These are phyloP conservation scores for Comarum palustre DNA, from an alignment of 306 rosid species.

Conservation along the genomic window DNA sequence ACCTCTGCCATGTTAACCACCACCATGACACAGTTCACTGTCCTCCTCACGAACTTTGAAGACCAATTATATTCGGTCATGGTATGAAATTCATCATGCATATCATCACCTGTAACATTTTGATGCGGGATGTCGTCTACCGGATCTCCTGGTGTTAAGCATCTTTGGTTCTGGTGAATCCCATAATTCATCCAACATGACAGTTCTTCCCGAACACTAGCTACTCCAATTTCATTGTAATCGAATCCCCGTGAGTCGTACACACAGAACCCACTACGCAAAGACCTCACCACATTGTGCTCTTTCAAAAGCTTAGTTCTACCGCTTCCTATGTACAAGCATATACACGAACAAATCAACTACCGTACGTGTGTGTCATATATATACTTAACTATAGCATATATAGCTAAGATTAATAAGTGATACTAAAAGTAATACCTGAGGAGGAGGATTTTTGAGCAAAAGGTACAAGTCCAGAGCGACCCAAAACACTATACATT, in stretches of 20 bases:
- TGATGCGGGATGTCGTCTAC: background rate
- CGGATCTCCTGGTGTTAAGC: slow-evolving; percentile 26
- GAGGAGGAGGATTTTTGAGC: slow-evolving; percentile 32
- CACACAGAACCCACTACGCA: slow-evolving; percentile 39
- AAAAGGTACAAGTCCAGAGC: slow-evolving; percentile 42
- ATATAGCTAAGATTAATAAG: background rate
- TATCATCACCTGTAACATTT: background rate
- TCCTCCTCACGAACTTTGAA: slow-evolving; percentile 33
- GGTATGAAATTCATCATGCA: background rate
- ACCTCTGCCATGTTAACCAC: slow-evolving; percentile 40
- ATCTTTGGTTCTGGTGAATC: slow-evolving; percentile 41
- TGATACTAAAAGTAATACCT: background rate
- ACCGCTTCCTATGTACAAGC: slow-evolving; percentile 21
- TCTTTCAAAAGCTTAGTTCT: slow-evolving; percentile 35
- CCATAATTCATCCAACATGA: slow-evolving; percentile 40
- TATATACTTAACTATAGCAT: background rate
- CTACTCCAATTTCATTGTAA: slow-evolving; percentile 10
- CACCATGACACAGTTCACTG: slow-evolving; percentile 39
- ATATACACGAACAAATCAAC: background rate
- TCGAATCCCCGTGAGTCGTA: slow-evolving; percentile 41
- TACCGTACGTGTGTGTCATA: background rate
- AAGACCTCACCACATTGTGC: slow-evolving; percentile 42
- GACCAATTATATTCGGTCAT: slow-evolving; percentile 20
- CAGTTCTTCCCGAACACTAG: slow-evolving; percentile 24
- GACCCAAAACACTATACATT: slow-evolving; percentile 44